Percentiles rank a stretch among this genome's conserved stretches.
Evolutionary conservation across 345 rosid genomes (phyloP).

Genomic region (Lumnitzera littorea): DNA sequence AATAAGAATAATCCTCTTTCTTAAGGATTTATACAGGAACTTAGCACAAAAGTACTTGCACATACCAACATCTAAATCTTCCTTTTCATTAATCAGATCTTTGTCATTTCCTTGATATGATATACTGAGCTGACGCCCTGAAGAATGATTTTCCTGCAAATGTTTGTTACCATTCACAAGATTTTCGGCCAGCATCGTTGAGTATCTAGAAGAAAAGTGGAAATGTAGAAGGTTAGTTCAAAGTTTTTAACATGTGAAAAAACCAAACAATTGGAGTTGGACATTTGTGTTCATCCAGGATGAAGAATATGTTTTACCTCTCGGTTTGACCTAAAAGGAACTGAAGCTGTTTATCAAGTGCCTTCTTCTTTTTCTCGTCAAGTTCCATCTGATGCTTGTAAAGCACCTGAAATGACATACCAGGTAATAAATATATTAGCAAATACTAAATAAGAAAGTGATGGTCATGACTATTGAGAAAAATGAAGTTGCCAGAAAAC

Average conservation of each 20-base stretch:
- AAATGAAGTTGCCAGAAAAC: slow-evolving; percentile 19
- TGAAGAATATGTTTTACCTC: slow-evolving; percentile 37
- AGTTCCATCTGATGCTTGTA: slow-evolving; percentile 96
- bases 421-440: slow-evolving; percentile 14
- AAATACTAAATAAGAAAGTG: slow-evolving; percentile 3
- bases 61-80: slow-evolving; percentile 45
- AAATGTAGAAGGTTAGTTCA: no score
- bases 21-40: slow-evolving; percentile 6
- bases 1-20: slow-evolving; percentile 1
- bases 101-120: slow-evolving; percentile 27
- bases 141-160: slow-evolving; percentile 23
- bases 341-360: slow-evolving; percentile 93
- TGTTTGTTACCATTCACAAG: slow-evolving; percentile 52
- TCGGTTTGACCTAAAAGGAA: slow-evolving; percentile 99
- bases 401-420: slow-evolving; percentile 54
- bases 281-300: not conserved
- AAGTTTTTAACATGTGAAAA: no score
- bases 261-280: no score
- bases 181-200: slow-evolving; percentile 99
- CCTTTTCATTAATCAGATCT: slow-evolving; percentile 18
- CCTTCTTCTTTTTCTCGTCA: slow-evolving; percentile 92
- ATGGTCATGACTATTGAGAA: slow-evolving; percentile 2
- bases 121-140: slow-evolving; percentile 17
- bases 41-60: not conserved
- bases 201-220: slow-evolving; percentile 52